Conservation (phyloP, 345 rosid species). For the Citrus medica region DNA sequence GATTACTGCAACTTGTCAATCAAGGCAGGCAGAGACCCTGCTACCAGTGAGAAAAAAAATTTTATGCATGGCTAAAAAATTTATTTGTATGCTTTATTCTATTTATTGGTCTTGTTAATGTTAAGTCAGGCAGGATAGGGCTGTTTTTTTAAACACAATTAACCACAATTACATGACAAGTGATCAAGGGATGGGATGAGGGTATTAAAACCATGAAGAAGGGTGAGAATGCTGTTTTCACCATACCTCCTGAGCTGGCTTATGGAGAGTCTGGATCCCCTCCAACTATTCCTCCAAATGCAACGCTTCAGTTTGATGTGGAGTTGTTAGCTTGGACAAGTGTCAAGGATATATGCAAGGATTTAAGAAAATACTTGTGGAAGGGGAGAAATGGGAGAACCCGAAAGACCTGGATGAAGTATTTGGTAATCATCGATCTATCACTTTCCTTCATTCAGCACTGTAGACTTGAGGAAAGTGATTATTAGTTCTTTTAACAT, state of each 20-base stretch:
- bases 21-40: no score
- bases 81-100: no score
- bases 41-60: no score
- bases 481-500: neutral
- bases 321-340: conserved; percentile 73
- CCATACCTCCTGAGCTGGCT: conserved; percentile 75
- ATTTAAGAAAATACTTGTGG: conserved; percentile 67
- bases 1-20: no score
- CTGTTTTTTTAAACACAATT: no score
- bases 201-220: conserved; percentile 98
- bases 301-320: conserved; percentile 83
- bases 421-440: conserved; percentile 33
- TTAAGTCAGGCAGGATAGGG: no score
- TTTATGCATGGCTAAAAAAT: no score
- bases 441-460: no score
- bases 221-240: conserved; percentile 76
- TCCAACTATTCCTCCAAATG: conserved; percentile 81
- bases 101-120: no score
- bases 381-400: conserved; percentile 76
- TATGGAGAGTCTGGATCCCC: conserved; percentile 89
- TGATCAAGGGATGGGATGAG: conserved; percentile 94
- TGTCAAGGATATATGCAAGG: conserved; percentile 78
- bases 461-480: neutral
- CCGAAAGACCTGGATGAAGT: conserved; percentile 86
- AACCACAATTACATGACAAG: conserved; percentile 51